A percentile compares a stretch with the other conserved stretches of the same genome.
phyloP scores from a whole-genome alignment of 257 asterid species.

The Nicotiana knightiana region DNA sequence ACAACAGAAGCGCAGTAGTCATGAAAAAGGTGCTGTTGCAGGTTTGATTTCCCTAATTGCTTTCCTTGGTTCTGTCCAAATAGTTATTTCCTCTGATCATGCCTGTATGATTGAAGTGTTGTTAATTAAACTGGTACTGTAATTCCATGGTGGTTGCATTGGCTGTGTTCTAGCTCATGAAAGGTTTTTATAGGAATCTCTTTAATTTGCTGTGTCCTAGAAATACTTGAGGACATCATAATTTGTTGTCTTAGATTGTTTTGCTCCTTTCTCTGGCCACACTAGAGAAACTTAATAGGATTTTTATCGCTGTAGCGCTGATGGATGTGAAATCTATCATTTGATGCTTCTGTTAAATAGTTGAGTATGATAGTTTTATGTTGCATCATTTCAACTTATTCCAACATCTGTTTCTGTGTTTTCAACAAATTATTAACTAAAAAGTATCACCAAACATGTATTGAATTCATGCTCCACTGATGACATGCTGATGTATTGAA shows the following conservation, averaged over 20 bases:
- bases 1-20: slow-evolving; percentile 16
- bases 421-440: not conserved
- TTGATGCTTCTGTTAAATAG: not conserved
- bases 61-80: not conserved
- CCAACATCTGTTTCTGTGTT: not conserved
- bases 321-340: not conserved
- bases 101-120: not conserved
- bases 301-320: not conserved
- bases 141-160: not conserved
- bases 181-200: not conserved
- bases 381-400: not conserved
- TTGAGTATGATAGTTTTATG: not conserved
- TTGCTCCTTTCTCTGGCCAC: not conserved
- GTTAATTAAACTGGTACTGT: not conserved
- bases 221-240: not conserved
- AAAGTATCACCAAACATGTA: not conserved
- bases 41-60: slow-evolving; percentile 19
- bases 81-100: not conserved
- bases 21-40: slow-evolving; percentile 26
- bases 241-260: not conserved
- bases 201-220: not conserved
- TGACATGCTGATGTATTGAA: not conserved
- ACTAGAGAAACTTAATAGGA: not conserved
- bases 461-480: not conserved
- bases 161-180: not conserved